These are phyloP conservation scores for Calocybe cyanea DNA, from an alignment of 768 basidiomycete species.

Conservation along the genomic window DNA sequence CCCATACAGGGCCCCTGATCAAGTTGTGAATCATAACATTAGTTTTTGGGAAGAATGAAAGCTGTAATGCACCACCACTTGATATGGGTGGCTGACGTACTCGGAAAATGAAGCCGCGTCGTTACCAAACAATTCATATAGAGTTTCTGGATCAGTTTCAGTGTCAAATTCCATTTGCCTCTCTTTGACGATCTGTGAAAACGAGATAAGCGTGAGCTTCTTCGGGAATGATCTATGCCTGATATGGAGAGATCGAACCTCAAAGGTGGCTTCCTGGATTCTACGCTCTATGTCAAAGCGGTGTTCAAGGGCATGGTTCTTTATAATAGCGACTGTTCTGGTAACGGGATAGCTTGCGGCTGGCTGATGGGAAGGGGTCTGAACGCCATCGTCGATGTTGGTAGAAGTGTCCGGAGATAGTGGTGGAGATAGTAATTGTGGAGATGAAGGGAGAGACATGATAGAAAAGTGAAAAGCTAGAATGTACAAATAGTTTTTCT, in stretches of 20 bases:
- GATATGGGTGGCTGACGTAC: conserved; percentile 33
- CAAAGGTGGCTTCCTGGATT: conserved; percentile 78
- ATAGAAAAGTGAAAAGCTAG: neutral
- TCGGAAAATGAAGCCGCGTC: conserved; percentile 72
- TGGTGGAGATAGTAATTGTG: too few species aligned
- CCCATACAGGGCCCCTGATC: conserved; percentile 81
- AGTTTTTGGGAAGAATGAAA: too few species aligned
- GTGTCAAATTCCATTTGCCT: conserved; percentile 86
- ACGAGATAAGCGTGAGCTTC: conserved; percentile 13
- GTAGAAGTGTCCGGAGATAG: conserved; percentile 19
- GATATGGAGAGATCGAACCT: conserved; percentile 43
- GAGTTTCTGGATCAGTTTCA: conserved; percentile 75
- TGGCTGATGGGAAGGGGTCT: conserved; percentile 11
- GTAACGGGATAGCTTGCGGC: conserved; percentile 25
- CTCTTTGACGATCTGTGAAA: conserved; percentile 69
- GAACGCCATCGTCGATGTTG: conserved; percentile 16
- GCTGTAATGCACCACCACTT: too few species aligned
- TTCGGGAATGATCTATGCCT: conserved; percentile 13
- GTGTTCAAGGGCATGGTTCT: conserved; percentile 67
- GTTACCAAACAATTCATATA: conserved; percentile 77
- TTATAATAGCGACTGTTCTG: conserved; percentile 82
- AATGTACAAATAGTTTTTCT: neutral
- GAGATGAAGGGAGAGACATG: conserved; percentile 16
- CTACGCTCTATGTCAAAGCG: conserved; percentile 78
- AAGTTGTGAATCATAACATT: conserved; percentile 5